Conservation (phyloP, 805 yeast genomes). For the Aciculoconidium aculeatum region DNA sequence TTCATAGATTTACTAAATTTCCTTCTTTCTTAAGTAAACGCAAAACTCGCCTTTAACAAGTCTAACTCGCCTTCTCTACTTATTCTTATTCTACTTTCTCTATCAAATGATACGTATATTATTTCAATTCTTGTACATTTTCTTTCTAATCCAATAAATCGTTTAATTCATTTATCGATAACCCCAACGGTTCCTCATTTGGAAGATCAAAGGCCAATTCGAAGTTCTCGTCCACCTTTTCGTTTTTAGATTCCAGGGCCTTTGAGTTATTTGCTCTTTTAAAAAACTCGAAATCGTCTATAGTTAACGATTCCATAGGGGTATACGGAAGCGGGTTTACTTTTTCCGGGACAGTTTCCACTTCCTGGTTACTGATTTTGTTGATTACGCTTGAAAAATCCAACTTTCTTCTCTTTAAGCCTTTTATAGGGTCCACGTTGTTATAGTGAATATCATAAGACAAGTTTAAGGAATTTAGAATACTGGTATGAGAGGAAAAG, state of each 20-base stretch:
- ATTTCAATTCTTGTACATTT: neutral
- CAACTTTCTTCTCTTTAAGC: slow-evolving; percentile 2
- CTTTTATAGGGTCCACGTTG: slow-evolving; percentile 27
- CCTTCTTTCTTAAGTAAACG: no score
- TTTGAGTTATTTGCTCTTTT: slow-evolving; percentile 11
- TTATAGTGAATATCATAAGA: slow-evolving; percentile 7
- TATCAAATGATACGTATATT: slow-evolving; percentile 6
- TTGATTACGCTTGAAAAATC: no score
- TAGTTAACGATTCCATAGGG: slow-evolving; percentile 41
- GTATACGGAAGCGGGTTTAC: slow-evolving; percentile 34
- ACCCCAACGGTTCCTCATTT: slow-evolving; percentile 20
- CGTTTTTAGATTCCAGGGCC: slow-evolving; percentile 10
- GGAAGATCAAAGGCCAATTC: slow-evolving; percentile 8
- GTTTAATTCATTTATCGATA: slow-evolving; percentile 27
- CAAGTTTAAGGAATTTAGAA: slow-evolving; percentile 17
- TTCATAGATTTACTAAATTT: no score
- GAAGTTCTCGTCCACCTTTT: slow-evolving; percentile 10
- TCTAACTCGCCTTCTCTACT: no score
- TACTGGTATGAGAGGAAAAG: slow-evolving; percentile 11
- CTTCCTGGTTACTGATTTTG: slow-evolving; percentile 26
- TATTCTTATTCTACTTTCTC: no score
- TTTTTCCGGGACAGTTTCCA: slow-evolving; percentile 44
- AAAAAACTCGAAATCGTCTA: slow-evolving; percentile 17
- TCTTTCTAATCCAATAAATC: slow-evolving; percentile 27
- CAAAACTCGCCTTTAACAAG: no score